Evolutionary conservation across 1,284 basidiomycete species (phyloP), one percentile per base, ranked within the genome.

Genomic region (Cystobasidium slooffiae): DNA sequence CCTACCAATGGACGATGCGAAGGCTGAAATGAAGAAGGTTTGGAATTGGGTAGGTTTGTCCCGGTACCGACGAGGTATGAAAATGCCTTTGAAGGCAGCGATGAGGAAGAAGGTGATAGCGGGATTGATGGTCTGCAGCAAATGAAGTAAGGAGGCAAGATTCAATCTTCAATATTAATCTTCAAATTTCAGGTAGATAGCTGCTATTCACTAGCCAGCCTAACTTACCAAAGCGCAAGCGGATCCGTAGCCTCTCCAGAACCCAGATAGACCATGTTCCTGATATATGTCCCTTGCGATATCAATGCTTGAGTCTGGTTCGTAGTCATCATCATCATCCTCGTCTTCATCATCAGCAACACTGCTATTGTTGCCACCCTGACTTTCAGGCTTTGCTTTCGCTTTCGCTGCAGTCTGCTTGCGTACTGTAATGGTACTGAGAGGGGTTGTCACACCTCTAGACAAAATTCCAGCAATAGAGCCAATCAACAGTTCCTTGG

Each of bases 351-450:
- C 70, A 6, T 55, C 72, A 22, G 6, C 20, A 24, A 37, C 44
- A 37, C 14, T 49, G 22, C 20, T 41, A 8, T 3, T 47, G 18
- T 39, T 20, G 44, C 8, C 43, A 49, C 14, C 44, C 58, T 24
- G 74, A n/a, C 6, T 31, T 37, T 59, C 56, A 41, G 75, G 64
- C 72, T 59, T 52, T 69, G 37, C 49, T 66, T 51, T 75, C 69
- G 53, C 73, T 78, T 47, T 75, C 53, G 75, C 56, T 6, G 72
- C 78, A 7, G 84, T 82, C 78, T 85, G 85, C 75, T 84, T 82
- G 12, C 85, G 75, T 0, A 85, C 83, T 8, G 83, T 83, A 31
- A 85, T 82, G 66, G 84, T 84, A n/a, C 82, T 83, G 24, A 85
- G 79, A 1, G 85, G 85, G n/a, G 84, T 80, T 1, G 83, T 83